phyloP scores from a whole-genome alignment of 352 stramenopile species.

The Phytophthora megakarya region DNA sequence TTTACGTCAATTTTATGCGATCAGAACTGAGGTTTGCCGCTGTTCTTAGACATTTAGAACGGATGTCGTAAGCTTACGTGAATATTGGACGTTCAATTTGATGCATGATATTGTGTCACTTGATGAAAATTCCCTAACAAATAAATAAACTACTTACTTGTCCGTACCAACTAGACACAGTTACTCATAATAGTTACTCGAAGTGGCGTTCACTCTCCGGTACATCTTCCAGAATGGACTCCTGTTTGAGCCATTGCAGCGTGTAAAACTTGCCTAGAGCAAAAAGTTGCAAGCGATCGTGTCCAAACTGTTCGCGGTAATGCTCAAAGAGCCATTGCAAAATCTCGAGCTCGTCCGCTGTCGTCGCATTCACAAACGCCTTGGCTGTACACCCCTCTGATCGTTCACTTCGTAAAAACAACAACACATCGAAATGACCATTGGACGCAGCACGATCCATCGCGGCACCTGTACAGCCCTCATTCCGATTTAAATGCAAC shows the following conservation, averaged over 20 bases:
- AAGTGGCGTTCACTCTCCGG: constrained; percentile 34
- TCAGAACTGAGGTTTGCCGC: too few relatives aligned
- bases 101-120: constrained; percentile 28
- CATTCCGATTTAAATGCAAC: constrained; percentile 33
- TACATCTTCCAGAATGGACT: constrained; percentile 29
- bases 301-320: constrained; percentile 32
- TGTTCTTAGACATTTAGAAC: too few relatives aligned
- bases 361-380: constrained; percentile 47
- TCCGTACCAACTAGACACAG: constrained; percentile 25
- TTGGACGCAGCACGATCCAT: constrained; percentile 41
- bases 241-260: constrained; percentile 43
- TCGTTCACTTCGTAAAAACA: constrained; percentile 38
- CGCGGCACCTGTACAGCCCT: constrained; percentile 37
- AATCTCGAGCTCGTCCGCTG: constrained; percentile 40
- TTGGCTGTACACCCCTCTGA: constrained; percentile 30
- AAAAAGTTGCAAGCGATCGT: constrained; percentile 42
- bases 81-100: constrained; percentile 6
- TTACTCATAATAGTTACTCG: constrained; percentile 34
- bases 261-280: constrained; percentile 46
- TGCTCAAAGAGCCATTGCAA: constrained; percentile 46
- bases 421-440: constrained; percentile 48
- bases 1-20: not conserved
- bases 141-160: constrained; percentile 40
- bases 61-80: too few relatives aligned
- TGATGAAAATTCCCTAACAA: constrained; percentile 31